Evolutionary conservation across 768 basidiomycete genomes (phyloP).

Genomic region (Mycena pura): DNA sequence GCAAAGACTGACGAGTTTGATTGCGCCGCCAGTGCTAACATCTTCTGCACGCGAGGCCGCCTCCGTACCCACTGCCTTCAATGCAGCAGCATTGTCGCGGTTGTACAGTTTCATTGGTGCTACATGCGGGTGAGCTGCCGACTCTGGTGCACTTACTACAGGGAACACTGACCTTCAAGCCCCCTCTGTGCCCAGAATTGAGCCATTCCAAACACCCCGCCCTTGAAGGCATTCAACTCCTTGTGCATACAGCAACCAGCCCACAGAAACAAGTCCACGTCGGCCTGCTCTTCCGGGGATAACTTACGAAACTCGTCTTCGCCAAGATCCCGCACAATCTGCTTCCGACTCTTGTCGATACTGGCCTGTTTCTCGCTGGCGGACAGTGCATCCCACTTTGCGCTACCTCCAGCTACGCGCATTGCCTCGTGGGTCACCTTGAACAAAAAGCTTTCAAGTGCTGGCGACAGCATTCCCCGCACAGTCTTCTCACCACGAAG

Average conservation of each 20-base stretch:
- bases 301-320: constrained; percentile 22
- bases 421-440: no score
- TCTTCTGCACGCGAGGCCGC: neutral
- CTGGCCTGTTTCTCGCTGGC: neutral
- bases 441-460: no score
- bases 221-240: constrained; percentile 31
- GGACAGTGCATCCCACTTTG: neutral
- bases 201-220: constrained; percentile 27
- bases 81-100: neutral
- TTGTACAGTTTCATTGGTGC: no score
- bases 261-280: constrained; percentile 30
- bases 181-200: constrained; percentile 18
- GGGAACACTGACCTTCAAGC: no score
- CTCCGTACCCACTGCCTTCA: neutral
- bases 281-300: constrained; percentile 13
- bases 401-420: neutral
- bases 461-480: constrained; percentile 1
- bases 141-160: constrained; percentile 29
- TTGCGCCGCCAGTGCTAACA: neutral
- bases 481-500: constrained; percentile 29
- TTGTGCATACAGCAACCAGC: constrained; percentile 34
- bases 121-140: no score
- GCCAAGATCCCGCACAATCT: constrained; percentile 21
- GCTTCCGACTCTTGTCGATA: neutral
- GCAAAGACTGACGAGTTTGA: neutral